These are phyloP conservation scores for Candida multigemmis DNA, from an alignment of 805 yeast genomes.

Conservation along the genomic window DNA sequence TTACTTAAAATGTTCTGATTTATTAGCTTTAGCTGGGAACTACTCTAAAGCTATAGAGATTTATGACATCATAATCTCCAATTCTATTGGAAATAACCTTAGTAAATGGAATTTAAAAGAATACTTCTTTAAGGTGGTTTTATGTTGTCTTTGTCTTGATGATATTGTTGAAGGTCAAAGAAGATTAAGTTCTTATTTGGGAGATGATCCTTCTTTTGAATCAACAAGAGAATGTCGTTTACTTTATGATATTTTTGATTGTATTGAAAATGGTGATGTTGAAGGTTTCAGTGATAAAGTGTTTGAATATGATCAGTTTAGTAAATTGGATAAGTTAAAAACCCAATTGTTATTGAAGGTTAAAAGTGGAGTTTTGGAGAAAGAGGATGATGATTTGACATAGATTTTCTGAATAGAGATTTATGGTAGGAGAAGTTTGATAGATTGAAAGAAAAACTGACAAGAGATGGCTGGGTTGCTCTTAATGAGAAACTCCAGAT, in stretches of 20 bases:
- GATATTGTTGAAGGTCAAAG: conserved; percentile 83
- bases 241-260: conserved; percentile 54
- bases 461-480: too few relatives aligned
- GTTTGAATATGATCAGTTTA: conserved; percentile 78
- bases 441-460: too few relatives aligned
- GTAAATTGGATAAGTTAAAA: conserved; percentile 86
- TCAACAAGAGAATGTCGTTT: conserved; percentile 70
- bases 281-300: conserved; percentile 68
- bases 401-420: too few relatives aligned
- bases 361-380: conserved; percentile 62
- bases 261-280: conserved; percentile 73
- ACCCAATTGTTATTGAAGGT: conserved; percentile 75
- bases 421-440: too few relatives aligned
- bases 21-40: conserved; percentile 61
- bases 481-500: too few relatives aligned
- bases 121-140: conserved; percentile 73
- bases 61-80: conserved; percentile 72
- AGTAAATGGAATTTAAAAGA: conserved; percentile 92
- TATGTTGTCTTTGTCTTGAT: conserved; percentile 76
- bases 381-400: conserved; percentile 57
- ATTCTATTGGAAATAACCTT: conserved; percentile 61
- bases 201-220: conserved; percentile 70
- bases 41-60: conserved; percentile 67
- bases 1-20: conserved; percentile 80
- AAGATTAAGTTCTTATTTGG: conserved; percentile 51